Base-by-base conservation (phyloP, 371 early-diverging fungal genomes). In the Phascolomyces articulosus region DNA sequence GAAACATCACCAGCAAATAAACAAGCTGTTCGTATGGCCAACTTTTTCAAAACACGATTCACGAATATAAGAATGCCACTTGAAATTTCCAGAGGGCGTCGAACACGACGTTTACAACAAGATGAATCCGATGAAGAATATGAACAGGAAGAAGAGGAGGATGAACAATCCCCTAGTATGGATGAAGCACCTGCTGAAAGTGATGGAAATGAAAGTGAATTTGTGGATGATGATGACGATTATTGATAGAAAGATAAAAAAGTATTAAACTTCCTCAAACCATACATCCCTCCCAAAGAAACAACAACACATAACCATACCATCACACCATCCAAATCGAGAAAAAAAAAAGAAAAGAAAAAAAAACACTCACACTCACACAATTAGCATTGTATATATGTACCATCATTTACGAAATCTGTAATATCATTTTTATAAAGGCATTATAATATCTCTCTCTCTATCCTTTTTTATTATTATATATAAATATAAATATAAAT, bases 1-100 rank as follows among this genome's bases (percentile, higher is more conserved):
- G 87, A 85, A 7, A 77, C 79, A 1, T 88, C 90, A 7, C 64
- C 67, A 9, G 87, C 91, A 11, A 72, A 84, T 48, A 71, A 84
- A 20, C 82, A 83, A 29, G 90, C 91, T 1, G 77, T 75, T 48
- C 69, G 86, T 54, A 66, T 92, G 55, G 77, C 85, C n/a, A 72
- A 82, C 4, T 79, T 81, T 41, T 90, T 85, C 65, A 87, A 84
- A 58, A 65, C 78, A 0, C 79, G 85, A 41, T 40, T 56, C 11
- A 13, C 68, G 83, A 83, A 81, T 59, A 69, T 71, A n/a, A 66
- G 64, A 4, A 82, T 80, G 76, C 79, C 85, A 7, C 55, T 87
- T 27, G 64, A 68, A 11, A 9, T 34, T 21, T 66, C 56, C 67
- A 63, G 62, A 67, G 47, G 77, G 47, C 62, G 74, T 67, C 59